A percentile compares a stretch with the other conserved stretches of the same genome.
Evolutionary conservation across 148 eudicot species (phyloP).

Genomic region (Chenopodium suecicum): DNA sequence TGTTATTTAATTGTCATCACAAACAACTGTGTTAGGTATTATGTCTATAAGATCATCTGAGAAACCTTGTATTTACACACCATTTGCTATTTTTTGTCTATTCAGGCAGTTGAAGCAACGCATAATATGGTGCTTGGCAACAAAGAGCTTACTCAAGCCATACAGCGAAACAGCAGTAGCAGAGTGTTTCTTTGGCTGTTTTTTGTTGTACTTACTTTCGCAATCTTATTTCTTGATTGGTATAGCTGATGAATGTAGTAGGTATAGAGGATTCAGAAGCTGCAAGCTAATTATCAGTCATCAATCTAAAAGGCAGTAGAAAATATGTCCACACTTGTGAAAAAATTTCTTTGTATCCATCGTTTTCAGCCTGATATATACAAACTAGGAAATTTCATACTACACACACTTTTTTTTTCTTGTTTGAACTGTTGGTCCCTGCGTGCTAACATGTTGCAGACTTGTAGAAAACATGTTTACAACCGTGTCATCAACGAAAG

Average conservation of each 20-base stretch:
- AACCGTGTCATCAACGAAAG: no score
- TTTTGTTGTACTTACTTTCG: slow-evolving; percentile 71
- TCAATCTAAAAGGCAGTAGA: no score
- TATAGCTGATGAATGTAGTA: slow-evolving; percentile 47
- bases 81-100: slow-evolving; percentile 6
- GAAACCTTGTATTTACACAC: not conserved
- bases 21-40: not conserved
- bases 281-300: not conserved
- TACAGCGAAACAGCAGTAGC: slow-evolving; percentile 86
- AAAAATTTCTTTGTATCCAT: no score
- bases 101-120: slow-evolving; percentile 90
- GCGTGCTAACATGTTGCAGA: no score
- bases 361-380: no score
- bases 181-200: slow-evolving; percentile 85
- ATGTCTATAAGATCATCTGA: not conserved
- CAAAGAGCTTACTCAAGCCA: slow-evolving; percentile 83
- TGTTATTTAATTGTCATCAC: not conserved
- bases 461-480: no score
- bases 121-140: slow-evolving; percentile 83
- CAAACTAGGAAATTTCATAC: no score
- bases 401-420: no score
- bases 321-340: not conserved
- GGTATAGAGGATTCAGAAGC: slow-evolving; percentile 3
- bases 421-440: no score
- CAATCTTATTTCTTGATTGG: slow-evolving; percentile 90